phyloP scores from a whole-genome alignment of 2,329 filamentous ascomycete genomes.

The Talaromyces sp. region DNA sequence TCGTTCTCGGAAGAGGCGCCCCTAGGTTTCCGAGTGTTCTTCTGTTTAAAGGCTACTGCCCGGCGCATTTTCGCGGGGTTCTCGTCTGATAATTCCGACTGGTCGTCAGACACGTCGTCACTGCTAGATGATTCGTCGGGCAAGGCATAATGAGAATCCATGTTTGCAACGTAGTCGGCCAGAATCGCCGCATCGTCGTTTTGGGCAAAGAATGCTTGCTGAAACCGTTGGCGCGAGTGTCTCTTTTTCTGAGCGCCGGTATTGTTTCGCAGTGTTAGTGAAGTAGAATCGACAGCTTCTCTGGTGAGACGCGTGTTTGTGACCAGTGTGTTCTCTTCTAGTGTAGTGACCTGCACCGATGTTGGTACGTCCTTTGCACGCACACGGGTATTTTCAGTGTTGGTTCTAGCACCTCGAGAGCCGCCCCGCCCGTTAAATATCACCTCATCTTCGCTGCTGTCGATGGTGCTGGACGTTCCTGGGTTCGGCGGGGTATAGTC shows the following conservation, averaged over 20 bases:
- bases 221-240: not conserved
- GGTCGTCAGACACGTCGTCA: conserved; percentile 19
- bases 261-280: not conserved
- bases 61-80: conserved; percentile 11
- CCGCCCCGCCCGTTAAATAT: conserved; percentile 29
- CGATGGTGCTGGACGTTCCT: conserved; percentile 30
- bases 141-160: conserved; percentile 15
- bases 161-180: conserved; percentile 37
- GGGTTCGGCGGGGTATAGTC: not conserved
- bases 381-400: conserved; percentile 19
- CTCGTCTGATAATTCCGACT: conserved; percentile 15
- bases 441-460: conserved; percentile 62
- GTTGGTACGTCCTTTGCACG: not conserved
- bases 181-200: conserved; percentile 43
- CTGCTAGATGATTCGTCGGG: conserved; percentile 3
- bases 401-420: conserved; percentile 8
- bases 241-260: not conserved
- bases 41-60: not conserved
- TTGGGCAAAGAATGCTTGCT: conserved; percentile 11
- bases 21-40: not conserved
- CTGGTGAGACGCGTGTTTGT: not conserved
- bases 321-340: not conserved
- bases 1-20: not conserved
- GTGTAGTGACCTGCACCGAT: not conserved
- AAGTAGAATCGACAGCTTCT: not conserved